These are phyloP conservation scores for Trichodelitschia bisporula DNA, from an alignment of 495 filamentous ascomycete species.

Conservation along the genomic window DNA sequence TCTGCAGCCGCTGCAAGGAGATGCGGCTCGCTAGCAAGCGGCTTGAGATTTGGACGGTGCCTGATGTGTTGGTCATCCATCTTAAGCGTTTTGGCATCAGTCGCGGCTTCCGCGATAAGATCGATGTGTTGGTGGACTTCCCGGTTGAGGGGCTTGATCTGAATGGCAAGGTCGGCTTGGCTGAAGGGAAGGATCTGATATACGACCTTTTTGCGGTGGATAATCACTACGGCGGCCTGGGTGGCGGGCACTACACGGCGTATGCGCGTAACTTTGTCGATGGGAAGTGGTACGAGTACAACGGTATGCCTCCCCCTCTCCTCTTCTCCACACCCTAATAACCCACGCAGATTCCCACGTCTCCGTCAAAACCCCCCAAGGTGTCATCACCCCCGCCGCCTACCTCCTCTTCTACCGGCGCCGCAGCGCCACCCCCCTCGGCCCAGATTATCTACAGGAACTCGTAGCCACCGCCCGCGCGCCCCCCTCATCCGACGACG, in stretches of 20 bases:
- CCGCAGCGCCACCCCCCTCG: slow-evolving; percentile 46
- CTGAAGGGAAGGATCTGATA: slow-evolving; percentile 48
- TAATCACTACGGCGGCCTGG: slow-evolving; percentile 77
- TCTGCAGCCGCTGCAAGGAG: slow-evolving; percentile 85
- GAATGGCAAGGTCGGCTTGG: slow-evolving; percentile 46
- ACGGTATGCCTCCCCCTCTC: slow-evolving; percentile 35
- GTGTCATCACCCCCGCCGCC: slow-evolving; percentile 40
- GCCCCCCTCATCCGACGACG: slow-evolving; percentile 24
- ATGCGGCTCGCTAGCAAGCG: slow-evolving; percentile 81
- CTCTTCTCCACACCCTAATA: background rate
- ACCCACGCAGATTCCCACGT: slow-evolving; percentile 38
- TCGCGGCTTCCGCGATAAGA: slow-evolving; percentile 55
- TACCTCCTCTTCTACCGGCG: slow-evolving; percentile 95
- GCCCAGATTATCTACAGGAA: slow-evolving; percentile 45
- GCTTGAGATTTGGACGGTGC: slow-evolving; percentile 86
- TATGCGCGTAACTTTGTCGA: slow-evolving; percentile 78
- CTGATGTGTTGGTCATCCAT: slow-evolving; percentile 84
- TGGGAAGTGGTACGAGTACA: slow-evolving; percentile 77
- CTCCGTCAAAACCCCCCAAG: slow-evolving; percentile 23
- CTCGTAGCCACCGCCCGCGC: slow-evolving; percentile 33
- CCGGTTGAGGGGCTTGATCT: slow-evolving; percentile 74
- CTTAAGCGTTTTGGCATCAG: slow-evolving; percentile 81
- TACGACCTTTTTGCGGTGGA: slow-evolving; percentile 92
- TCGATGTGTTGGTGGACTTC: slow-evolving; percentile 79
- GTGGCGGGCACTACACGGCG: slow-evolving; percentile 89